These are phyloP conservation scores for Saturnispora sanitii DNA, from an alignment of 805 yeast species.

Conservation along the genomic window DNA sequence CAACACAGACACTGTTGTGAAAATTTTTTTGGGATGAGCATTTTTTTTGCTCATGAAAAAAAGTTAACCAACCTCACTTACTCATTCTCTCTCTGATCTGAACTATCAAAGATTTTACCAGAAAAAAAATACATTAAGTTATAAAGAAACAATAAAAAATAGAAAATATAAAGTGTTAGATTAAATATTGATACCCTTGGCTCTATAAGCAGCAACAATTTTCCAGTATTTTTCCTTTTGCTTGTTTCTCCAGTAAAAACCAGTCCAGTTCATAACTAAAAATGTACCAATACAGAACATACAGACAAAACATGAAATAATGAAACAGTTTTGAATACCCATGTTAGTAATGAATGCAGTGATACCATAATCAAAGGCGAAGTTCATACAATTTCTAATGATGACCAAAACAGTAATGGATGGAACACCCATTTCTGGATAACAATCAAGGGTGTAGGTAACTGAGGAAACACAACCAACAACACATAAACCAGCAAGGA, in stretches of 20 bases:
- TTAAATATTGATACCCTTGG: slow-evolving; percentile 14
- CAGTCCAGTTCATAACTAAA: slow-evolving; percentile 30
- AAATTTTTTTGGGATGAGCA: too few relatives aligned
- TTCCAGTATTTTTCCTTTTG: slow-evolving; percentile 29
- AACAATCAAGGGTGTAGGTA: slow-evolving; percentile 47
- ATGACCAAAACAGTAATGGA: slow-evolving; percentile 47
- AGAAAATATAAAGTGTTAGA: neutral
- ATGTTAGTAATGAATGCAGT: slow-evolving; percentile 45
- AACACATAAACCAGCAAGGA: slow-evolving; percentile 44
- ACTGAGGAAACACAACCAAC: slow-evolving; percentile 44
- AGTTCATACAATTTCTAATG: slow-evolving; percentile 49
- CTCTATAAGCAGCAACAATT: slow-evolving; percentile 22
- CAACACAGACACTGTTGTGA: too few relatives aligned
- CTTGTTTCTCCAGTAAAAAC: slow-evolving; percentile 29
- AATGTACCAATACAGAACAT: slow-evolving; percentile 39
- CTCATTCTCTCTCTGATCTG: neutral
- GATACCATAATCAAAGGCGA: slow-evolving; percentile 50
- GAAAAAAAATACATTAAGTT: neutral
- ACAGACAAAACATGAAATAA: slow-evolving; percentile 45
- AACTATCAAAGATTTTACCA: neutral
- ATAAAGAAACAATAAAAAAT: neutral
- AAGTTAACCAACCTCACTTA: neutral
- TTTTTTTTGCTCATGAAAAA: too few relatives aligned
- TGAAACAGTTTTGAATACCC: slow-evolving; percentile 48
- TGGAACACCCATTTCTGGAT: slow-evolving; percentile 43